Evolutionary conservation across 163 green algal genomes (phyloP).

Genomic region (Chlorella variabilis): DNA sequence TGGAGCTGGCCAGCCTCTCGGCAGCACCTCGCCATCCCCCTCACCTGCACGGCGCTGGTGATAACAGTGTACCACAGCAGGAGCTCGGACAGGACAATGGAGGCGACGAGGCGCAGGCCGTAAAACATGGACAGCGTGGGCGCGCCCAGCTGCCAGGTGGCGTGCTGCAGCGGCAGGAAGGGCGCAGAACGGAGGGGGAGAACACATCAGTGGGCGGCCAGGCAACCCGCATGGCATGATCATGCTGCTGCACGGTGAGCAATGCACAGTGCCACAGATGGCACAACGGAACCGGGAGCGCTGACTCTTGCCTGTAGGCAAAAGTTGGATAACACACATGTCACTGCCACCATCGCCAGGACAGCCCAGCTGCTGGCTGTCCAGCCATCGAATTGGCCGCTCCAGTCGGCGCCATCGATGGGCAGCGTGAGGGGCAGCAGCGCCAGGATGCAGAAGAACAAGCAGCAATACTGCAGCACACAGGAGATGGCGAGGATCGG

Average conservation of each 20-base stretch:
- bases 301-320: constrained; percentile 8
- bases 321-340: neutral
- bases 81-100: neutral
- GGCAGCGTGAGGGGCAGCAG: constrained; percentile 24
- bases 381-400: constrained; percentile 6
- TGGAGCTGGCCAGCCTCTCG: too few relatives aligned
- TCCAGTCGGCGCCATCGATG: constrained; percentile 28
- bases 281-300: too few relatives aligned
- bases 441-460: neutral
- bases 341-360: neutral
- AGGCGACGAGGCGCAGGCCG: constrained; percentile 3
- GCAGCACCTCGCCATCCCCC: too few relatives aligned
- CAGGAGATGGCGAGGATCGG: too few relatives aligned
- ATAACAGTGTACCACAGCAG: constrained; percentile 21
- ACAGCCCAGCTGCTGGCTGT: constrained; percentile 5
- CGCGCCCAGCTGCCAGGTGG: constrained; percentile 28
- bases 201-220: too few relatives aligned
- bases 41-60: neutral
- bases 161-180: constrained; percentile 5
- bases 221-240: too few relatives aligned
- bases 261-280: too few relatives aligned
- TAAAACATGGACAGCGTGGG: constrained; percentile 20
- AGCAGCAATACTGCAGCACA: constrained; percentile 30
- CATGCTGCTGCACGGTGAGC: too few relatives aligned
- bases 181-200: too few relatives aligned